These are phyloP conservation scores for Auxenochlorella pyrenoidosa DNA, from an alignment of 139 green algal genomes.

Conservation along the genomic window DNA sequence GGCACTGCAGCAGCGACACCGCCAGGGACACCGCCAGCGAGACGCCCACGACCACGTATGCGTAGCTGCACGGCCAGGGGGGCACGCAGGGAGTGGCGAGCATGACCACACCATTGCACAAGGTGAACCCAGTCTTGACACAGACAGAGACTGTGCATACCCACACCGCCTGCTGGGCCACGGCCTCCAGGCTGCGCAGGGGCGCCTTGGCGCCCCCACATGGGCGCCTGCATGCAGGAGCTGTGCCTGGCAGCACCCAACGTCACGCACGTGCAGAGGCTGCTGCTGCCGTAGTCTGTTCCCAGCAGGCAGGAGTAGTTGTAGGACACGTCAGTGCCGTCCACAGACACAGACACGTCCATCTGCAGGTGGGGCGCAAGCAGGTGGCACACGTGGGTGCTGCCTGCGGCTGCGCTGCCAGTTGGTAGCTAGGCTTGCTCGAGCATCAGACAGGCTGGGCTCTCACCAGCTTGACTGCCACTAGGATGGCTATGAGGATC, in stretches of 20 bases:
- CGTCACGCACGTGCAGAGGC: neutral
- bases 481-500: neutral
- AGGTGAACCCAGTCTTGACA: neutral
- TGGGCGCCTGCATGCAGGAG: neutral
- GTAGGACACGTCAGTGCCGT: neutral
- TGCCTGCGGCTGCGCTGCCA: too few relatives aligned
- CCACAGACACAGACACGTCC: neutral
- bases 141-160: neutral
- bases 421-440: too few relatives aligned
- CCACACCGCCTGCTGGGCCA: neutral
- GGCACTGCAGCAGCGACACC: constrained; percentile 12
- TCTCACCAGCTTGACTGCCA: neutral
- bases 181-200: neutral
- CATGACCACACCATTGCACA: neutral
- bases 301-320: constrained; percentile 16
- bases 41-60: constrained; percentile 14
- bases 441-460: too few relatives aligned
- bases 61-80: constrained; percentile 1
- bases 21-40: neutral
- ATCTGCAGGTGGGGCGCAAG: too few relatives aligned
- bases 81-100: neutral
- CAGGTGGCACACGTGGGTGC: too few relatives aligned
- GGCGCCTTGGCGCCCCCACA: too few relatives aligned
- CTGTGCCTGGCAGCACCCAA: neutral
- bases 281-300: neutral